Base-by-base conservation (phyloP, 768 basidiomycete species). In the Cytidiella melzeri region DNA sequence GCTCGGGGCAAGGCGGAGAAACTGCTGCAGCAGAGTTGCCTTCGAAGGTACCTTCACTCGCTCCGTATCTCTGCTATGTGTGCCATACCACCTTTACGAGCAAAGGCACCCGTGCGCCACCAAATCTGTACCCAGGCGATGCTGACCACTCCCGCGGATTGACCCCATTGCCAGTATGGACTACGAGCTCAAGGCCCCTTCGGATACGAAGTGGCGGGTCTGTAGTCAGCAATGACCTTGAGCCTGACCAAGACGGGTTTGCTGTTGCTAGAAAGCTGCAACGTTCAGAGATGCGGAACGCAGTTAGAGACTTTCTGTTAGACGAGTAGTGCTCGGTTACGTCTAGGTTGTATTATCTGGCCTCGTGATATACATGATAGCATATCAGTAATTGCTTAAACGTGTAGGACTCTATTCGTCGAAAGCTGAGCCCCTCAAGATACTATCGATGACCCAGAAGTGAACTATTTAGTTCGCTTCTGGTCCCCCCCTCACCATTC, bases 41-140 rank as follows among this genome's bases (percentile, higher is more conserved):
- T 36, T 4, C 54, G 15, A 11, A 19, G 23, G 48, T 38, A 10
- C 30, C 54, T 15, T 68, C 67, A 1, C 64, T 80, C 19, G 63
- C 69, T 6, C 60, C 66, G 0, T 55, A 61, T n/a, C 67, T 85
- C 21, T 85, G 83, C 57, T 85, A 85, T 57, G 71, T 78, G 18
- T 85, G 83, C 56, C 75, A 77, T 48, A 79, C 81, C 2, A 77
- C 72, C 5, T 63, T 83, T 18, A 83, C 78, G 0, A 82, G 83
- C 60, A 71, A 71, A 48, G 75, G 76, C 53, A 76, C 71, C 55
- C 74, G 79, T 5, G 66, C 68, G 1, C 58, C 63, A 5, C 65
- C 60, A 21, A 48, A 57, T 24, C 56, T 47, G 5, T 50, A 41
- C 45, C 41, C 49, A 2, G 24, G 41, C 38, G 2, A 24, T 1